Evolutionary conservation across 2,329 filamentous ascomycete species (phyloP), one percentile per base, ranked within the genome.

Genomic region (Scedosporium dehoogii): DNA sequence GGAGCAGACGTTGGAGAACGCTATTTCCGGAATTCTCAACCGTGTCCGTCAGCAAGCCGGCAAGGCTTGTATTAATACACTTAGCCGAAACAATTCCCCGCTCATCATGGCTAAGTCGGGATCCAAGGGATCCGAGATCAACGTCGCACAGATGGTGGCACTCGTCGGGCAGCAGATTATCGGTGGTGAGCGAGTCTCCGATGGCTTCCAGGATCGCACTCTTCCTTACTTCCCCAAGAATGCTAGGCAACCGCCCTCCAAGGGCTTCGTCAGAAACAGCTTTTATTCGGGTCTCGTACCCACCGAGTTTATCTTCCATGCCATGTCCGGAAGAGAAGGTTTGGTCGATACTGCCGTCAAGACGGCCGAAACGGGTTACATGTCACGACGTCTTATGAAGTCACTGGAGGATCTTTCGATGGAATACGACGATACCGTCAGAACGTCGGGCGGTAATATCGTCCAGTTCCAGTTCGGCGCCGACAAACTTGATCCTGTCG

Each of bases 161-260:
- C 87, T 92, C 64, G 94, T 99, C 71, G 94, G 94, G 59, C 94
- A 99, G 76, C 94, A 99, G 69, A 97, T 97, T 84, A 97, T 99
- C 70, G 90, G 90, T 64, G 91, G 92, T 58, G 85, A 90, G 70
- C 92, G 94, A 84, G 92, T 99, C 38, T 85, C 91, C 55, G 91
- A 99, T 75, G 94, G 94, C 6, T 99, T 99, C 76, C 93, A 97
- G 72, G 93, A 97, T 73, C 86, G 94, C 69, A 97, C 89, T 63
- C 75, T 99, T 61, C 94, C 94, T 46, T 94, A 99, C 74, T 99
- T 97, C 72, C 88, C 92, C 61, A 97, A 97, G 74, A 92, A 94
- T 68, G 87, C 91, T 61, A 88, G 91, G 57, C 89, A 96, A 68
- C 91, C 94, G n/a, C 88, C 91, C 0, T 92, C 92, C 0, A 99